Evolutionary conservation across 2,329 filamentous ascomycete genomes (phyloP).

Genomic region (Colletotrichum chrysophilum): DNA sequence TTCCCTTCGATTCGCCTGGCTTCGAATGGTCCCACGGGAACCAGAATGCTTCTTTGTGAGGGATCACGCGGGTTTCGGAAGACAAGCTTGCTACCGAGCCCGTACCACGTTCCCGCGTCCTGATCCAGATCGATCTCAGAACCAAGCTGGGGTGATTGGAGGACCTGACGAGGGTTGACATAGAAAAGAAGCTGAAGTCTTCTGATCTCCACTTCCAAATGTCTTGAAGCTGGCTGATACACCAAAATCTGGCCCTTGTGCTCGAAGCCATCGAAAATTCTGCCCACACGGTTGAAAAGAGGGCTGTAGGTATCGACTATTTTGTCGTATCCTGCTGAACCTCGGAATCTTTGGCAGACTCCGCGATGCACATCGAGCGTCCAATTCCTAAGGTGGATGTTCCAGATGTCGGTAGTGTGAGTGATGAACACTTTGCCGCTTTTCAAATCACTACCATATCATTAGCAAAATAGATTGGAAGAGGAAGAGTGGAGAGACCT

Average conservation of each 20-base stretch:
- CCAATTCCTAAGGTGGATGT: conserved; percentile 33
- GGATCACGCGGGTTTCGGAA: conserved; percentile 48
- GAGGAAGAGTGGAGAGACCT: not conserved
- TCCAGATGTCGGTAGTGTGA: conserved; percentile 29
- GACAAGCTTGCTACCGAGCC: conserved; percentile 63
- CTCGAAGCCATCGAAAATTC: conserved; percentile 58
- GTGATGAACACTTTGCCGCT: conserved; percentile 18
- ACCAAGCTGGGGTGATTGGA: conserved; percentile 54
- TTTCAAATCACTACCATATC: conserved; percentile 37
- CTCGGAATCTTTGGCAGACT: conserved; percentile 19
- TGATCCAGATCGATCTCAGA: conserved; percentile 62
- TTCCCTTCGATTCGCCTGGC: not conserved
- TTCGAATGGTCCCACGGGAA: conserved; percentile 48
- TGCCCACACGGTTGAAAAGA: conserved; percentile 40
- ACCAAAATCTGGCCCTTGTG: conserved; percentile 44
- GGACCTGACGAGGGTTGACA: conserved; percentile 45
- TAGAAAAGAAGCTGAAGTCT: conserved; percentile 58
- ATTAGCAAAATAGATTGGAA: not conserved
- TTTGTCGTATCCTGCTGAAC: conserved; percentile 2
- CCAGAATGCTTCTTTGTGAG: conserved; percentile 54
- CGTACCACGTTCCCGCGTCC: conserved; percentile 64
- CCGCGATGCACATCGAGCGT: conserved; percentile 30
- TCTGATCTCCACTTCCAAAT: conserved; percentile 53
- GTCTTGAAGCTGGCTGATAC: conserved; percentile 41
- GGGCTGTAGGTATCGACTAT: conserved; percentile 56